Evolutionary conservation across 2,329 filamentous ascomycete genomes (phyloP), one percentile per base, ranked within the genome.

Genomic region (Aureobasidium subglaciale): DNA sequence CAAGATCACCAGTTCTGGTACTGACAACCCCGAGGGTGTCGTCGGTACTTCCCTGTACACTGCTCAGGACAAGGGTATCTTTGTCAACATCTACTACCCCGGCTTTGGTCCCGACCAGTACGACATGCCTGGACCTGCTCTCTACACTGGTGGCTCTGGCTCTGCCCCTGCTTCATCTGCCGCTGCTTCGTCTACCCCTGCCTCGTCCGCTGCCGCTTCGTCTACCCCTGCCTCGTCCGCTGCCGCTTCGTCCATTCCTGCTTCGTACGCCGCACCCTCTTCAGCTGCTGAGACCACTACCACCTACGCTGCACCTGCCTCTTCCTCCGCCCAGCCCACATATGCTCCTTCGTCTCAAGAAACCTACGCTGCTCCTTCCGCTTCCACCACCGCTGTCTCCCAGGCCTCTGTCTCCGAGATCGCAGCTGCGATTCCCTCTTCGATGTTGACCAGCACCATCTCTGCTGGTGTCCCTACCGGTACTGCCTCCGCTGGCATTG

Each of bases 71-170:
- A 67, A 78, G 11, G 83, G 83, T 58, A 81, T 86, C 64, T 61
- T 74, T 59, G 70, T 83, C 74, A 80, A 79, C 74, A 76, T 85
- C 68, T 85, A 84, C 75, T 63, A 70, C 53, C 63, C 67, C 10
- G 64, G 77, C 56, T 65, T 63, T 60, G 70, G 20, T 10, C 10
- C 43, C 4, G 43, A 64, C 38, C 20, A 35, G 24, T 82, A 82
- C 64, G 61, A 64, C 20, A 79, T 81, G 40, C 79, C 78, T 20
- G 79, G 79, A 16, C 79, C 79, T 15, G 62, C 68, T 46, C 63
- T 71, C 42, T 63, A 59, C 34, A 56, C 57, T 32, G 59, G 30
- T 46, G 50, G 50, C 25, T 49, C 54, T 37, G 42, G 58, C 32
- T 53, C 55, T 42, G 25, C 56, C 29, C 16, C 35, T 20, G 56